These are phyloP conservation scores for Daldinia bambusicola DNA, from an alignment of 495 filamentous ascomycete genomes.

Conservation along the genomic window DNA sequence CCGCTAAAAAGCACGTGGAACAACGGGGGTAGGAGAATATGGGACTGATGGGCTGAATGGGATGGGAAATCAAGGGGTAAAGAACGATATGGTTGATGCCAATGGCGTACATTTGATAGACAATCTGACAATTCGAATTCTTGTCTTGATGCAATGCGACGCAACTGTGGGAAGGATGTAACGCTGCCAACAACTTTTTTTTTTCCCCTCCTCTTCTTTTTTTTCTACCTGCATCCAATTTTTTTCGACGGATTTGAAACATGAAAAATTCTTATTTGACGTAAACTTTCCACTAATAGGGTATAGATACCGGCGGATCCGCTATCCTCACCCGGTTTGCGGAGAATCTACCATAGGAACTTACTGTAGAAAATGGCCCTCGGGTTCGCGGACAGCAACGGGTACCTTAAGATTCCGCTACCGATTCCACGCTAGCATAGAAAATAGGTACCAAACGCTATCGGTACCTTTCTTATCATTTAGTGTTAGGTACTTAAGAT, in stretches of 20 bases:
- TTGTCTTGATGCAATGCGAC: conserved; percentile 34
- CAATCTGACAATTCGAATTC: conserved; percentile 2
- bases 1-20: conserved; percentile 31
- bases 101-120: conserved; percentile 1
- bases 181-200: conserved; percentile 22
- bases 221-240: not conserved
- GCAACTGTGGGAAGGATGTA: conserved; percentile 21
- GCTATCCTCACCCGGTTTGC: conserved; percentile 13
- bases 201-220: conserved; percentile 5
- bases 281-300: not conserved
- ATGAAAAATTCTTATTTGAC: not conserved
- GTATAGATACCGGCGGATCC: conserved; percentile 1
- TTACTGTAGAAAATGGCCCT: not conserved
- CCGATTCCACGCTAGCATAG: not conserved
- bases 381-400: not conserved
- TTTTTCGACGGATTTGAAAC: not conserved
- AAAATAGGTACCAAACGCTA: not conserved
- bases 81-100: not conserved
- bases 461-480: not conserved
- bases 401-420: conserved; percentile 1
- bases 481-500: too few species aligned
- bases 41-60: conserved; percentile 11
- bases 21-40: conserved; percentile 19
- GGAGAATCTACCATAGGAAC: conserved; percentile 5
- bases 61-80: conserved; percentile 1